Evolutionary conservation across 352 stramenopile species (phyloP).

Genomic region (Phytophthora sojae): DNA sequence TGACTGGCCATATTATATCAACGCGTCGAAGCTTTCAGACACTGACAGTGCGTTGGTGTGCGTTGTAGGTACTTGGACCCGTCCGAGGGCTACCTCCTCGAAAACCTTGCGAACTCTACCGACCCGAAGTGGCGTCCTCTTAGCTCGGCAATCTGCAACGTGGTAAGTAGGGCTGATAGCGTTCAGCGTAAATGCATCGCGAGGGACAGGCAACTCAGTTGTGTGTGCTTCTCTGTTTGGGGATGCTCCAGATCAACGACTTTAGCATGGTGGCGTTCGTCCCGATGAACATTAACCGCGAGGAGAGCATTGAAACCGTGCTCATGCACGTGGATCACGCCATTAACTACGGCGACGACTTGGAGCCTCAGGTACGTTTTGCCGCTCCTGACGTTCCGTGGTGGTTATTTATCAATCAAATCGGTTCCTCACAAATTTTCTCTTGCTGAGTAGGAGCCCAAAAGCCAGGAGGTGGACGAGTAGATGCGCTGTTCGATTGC

Average conservation of each 20-base stretch:
- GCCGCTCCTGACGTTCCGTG: background rate
- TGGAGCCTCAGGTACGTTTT: slow-evolving; percentile 84
- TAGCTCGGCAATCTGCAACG: slow-evolving; percentile 86
- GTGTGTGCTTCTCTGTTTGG: slow-evolving; percentile 7
- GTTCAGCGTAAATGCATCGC: background rate
- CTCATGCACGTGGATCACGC: slow-evolving; percentile 95
- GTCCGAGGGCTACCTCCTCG: slow-evolving; percentile 83
- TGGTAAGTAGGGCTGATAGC: slow-evolving; percentile 56
- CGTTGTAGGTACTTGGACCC: slow-evolving; percentile 76
- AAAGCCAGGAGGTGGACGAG: slow-evolving; percentile 62
- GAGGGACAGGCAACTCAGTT: slow-evolving; percentile 13
- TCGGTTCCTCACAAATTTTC: background rate
- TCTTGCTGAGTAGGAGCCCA: slow-evolving; percentile 59
- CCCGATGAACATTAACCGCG: slow-evolving; percentile 97
- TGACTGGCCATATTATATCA: slow-evolving; percentile 1
- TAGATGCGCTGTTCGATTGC: slow-evolving; percentile 25
- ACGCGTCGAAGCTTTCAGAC: slow-evolving; percentile 9
- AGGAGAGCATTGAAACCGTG: slow-evolving; percentile 97
- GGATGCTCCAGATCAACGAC: slow-evolving; percentile 85
- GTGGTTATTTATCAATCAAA: background rate
- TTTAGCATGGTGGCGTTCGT: slow-evolving; percentile 98
- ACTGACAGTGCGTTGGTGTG: slow-evolving; percentile 4
- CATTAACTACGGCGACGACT: slow-evolving; percentile 97
- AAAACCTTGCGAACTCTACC: slow-evolving; percentile 82
- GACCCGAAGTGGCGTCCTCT: slow-evolving; percentile 87